Percentiles rank a stretch among this genome's conserved stretches.
Conservation (phyloP, 2,329 filamentous ascomycete genomes). For the Chalara sp. region DNA sequence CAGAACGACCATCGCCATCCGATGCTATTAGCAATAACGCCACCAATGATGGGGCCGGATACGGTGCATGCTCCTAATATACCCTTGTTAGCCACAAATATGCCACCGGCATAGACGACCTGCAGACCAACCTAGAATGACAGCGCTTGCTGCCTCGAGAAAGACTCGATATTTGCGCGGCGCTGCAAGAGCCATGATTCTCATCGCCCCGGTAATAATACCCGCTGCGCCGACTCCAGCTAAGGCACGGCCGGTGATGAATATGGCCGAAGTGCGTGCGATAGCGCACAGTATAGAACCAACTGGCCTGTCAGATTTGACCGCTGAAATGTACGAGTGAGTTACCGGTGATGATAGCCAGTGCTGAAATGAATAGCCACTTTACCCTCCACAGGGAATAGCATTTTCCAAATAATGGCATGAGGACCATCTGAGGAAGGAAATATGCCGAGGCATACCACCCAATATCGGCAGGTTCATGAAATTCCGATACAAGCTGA, state of each 20-base stretch:
- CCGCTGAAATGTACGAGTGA: not conserved
- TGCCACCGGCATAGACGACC: not conserved
- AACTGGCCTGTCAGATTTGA: not conserved
- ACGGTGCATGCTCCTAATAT: not conserved
- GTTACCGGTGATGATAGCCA: not conserved
- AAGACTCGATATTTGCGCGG: constrained; percentile 2
- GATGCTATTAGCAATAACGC: not conserved
- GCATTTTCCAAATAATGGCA: constrained; percentile 6
- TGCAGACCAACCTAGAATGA: constrained; percentile 1
- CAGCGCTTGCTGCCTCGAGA: constrained; percentile 2
- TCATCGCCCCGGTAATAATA: constrained; percentile 24
- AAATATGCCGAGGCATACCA: constrained; percentile 8
- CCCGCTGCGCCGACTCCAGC: constrained; percentile 28
- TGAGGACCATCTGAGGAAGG: not conserved
- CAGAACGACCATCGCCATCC: not conserved
- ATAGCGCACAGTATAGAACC: constrained; percentile 4
- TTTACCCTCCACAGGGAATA: constrained; percentile 3
- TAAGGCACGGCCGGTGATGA: constrained; percentile 27
- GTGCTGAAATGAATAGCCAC: constrained; percentile 1
- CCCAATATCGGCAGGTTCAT: constrained; percentile 4
- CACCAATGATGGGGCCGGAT: not conserved
- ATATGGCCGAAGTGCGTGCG: constrained; percentile 1
- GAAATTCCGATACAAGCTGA: constrained; percentile 4
- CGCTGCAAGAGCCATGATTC: constrained; percentile 3
- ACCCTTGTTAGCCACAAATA: not conserved